Evolutionary conservation across 495 filamentous ascomycete genomes (phyloP).

Genomic region (Neurospora hispaniola): DNA sequence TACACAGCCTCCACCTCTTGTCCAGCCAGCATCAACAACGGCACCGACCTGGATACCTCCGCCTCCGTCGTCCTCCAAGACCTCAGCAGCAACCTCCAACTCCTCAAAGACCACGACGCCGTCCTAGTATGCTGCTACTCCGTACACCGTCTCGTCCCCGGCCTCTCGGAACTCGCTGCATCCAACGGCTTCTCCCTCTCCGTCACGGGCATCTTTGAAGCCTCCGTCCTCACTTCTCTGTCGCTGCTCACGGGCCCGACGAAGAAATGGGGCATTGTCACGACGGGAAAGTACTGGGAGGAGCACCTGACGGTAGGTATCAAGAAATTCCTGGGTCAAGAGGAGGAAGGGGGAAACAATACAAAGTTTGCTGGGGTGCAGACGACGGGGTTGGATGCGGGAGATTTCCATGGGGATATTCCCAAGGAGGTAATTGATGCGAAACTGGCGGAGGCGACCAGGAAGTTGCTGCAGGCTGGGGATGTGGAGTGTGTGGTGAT

Average conservation of each 20-base stretch:
- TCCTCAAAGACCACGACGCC: conserved; percentile 45
- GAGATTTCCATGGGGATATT: conserved; percentile 62
- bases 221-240: conserved; percentile 52
- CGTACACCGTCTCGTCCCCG: conserved; percentile 66
- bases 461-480: conserved; percentile 46
- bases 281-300: conserved; percentile 79
- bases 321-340: conserved; percentile 37
- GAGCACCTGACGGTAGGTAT: conserved; percentile 55
- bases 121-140: conserved; percentile 86
- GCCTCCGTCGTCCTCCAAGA: conserved; percentile 44
- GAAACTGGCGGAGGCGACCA: conserved; percentile 60
- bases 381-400: conserved; percentile 73
- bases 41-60: conserved; percentile 41
- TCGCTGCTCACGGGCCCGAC: conserved; percentile 25
- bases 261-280: conserved; percentile 77
- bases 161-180: conserved; percentile 33
- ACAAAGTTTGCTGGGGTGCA: conserved; percentile 63
- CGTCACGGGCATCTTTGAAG: conserved; percentile 84
- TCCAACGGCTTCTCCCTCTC: conserved; percentile 10
- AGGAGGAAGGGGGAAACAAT: conserved; percentile 1
- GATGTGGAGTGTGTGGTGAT: conserved; percentile 57
- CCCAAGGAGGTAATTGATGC: conserved; percentile 49
- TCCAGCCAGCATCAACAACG: conserved; percentile 54
- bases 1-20: conserved; percentile 39
- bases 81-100: conserved; percentile 16